Conservation (phyloP, 2,329 filamentous ascomycete species). For the Chaetomiaceae sp. region DNA sequence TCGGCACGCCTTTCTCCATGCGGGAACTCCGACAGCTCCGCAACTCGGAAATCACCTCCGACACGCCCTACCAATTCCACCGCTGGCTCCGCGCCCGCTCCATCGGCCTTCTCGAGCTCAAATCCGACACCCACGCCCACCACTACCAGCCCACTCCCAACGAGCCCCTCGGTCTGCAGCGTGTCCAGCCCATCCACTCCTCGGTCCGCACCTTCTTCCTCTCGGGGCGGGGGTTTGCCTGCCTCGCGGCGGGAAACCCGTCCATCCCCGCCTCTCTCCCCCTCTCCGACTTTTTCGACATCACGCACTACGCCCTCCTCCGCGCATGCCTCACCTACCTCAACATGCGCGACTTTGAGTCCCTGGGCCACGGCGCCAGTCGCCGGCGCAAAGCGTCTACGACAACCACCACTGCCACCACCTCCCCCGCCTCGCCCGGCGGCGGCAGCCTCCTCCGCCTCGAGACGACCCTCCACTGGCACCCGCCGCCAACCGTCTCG, state of each 20-base stretch:
- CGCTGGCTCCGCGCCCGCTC: slow-evolving; percentile 32
- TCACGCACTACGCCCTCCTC: slow-evolving; percentile 31
- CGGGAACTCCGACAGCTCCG: slow-evolving; percentile 26
- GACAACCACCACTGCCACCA: not conserved
- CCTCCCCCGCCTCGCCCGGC: not conserved
- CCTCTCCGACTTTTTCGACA: slow-evolving; percentile 27
- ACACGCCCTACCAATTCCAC: slow-evolving; percentile 30
- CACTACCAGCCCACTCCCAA: slow-evolving; percentile 13
- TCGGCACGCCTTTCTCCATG: slow-evolving; percentile 27
- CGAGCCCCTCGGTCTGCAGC: slow-evolving; percentile 30
- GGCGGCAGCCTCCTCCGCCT: not conserved
- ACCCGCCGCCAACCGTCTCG: slow-evolving; percentile 8
- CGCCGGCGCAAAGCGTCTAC: not conserved
- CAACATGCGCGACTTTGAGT: slow-evolving; percentile 33
- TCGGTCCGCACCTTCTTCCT: slow-evolving; percentile 34
- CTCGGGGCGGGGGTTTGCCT: slow-evolving; percentile 31
- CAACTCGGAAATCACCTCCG: slow-evolving; percentile 28
- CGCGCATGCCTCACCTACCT: slow-evolving; percentile 32
- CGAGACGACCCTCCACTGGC: not conserved
- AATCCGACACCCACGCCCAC: slow-evolving; percentile 19
- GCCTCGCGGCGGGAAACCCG: slow-evolving; percentile 21
- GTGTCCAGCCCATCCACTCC: slow-evolving; percentile 31
- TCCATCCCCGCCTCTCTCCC: slow-evolving; percentile 15
- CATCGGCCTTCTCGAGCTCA: slow-evolving; percentile 32
- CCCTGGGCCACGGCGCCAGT: slow-evolving; percentile 23